Conservation (phyloP, 1,139 yeast genomes). For the Lodderomyces jiufengensis region DNA sequence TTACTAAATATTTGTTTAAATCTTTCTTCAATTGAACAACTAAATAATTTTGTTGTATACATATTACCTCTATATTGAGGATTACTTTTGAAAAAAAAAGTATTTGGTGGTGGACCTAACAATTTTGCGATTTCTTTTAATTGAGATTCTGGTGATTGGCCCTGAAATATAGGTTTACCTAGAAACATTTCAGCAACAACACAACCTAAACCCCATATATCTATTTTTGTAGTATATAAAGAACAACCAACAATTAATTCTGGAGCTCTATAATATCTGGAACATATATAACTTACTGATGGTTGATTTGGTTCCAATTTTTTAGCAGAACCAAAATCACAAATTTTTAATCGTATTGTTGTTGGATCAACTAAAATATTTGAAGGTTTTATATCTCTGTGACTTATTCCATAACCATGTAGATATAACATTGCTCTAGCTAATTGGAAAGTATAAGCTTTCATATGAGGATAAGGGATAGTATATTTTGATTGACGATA, state of each 20-base stretch:
- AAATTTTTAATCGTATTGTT: conserved; percentile 62
- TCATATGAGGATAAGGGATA: conserved; percentile 70
- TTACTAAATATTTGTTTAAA: conserved; percentile 67
- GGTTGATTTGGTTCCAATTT: conserved; percentile 71
- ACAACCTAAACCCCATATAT: conserved; percentile 85
- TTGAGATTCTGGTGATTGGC: conserved; percentile 70
- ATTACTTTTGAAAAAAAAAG: conserved; percentile 68
- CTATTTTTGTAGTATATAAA: conserved; percentile 72
- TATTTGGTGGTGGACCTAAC: conserved; percentile 73
- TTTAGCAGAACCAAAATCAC: conserved; percentile 83
- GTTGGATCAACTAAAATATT: conserved; percentile 71
- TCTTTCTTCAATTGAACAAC: conserved; percentile 57
- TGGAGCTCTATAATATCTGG: conserved; percentile 80
- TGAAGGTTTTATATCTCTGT: conserved; percentile 79
- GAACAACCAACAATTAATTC: conserved; percentile 78
- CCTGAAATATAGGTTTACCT: conserved; percentile 80
- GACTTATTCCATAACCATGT: conserved; percentile 76
- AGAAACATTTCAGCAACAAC: conserved; percentile 80
- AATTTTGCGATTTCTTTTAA: conserved; percentile 73
- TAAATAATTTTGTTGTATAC: conserved; percentile 64
- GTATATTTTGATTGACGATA: conserved; percentile 61
- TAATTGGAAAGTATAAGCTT: conserved; percentile 74
- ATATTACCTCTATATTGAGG: conserved; percentile 73
- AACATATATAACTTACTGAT: conserved; percentile 74
- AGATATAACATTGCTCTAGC: conserved; percentile 79